Evolutionary conservation across 352 stramenopile genomes (phyloP), one percentile per base, ranked within the genome.

Genomic region (Phytophthora quininea): DNA sequence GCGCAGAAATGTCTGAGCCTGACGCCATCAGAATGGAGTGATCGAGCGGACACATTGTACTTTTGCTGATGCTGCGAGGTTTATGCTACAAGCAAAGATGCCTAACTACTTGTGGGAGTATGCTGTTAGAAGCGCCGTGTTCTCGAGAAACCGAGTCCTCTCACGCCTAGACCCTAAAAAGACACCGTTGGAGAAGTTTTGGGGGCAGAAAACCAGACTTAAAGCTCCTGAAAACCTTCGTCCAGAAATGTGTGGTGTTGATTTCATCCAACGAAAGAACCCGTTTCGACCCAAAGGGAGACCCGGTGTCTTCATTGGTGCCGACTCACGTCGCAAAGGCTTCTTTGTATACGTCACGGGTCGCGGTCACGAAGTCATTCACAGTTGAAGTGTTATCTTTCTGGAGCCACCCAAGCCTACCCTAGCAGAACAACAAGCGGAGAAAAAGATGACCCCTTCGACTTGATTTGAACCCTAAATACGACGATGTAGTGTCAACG

Each of bases 381-480:
- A 58, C 35, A 67, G 60, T 32, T n/a, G 61, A 31, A 62, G 61
- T 33, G 46, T 69, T 11, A 35, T 69, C 3, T 67, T 67, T 24
- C 29, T 67, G 1, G 52, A 67, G 30, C 51, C 54, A 30, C 54
- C 40, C 27, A 8, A 3, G 9, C 5, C 11, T 9, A 38, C 9
- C 3, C 11, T 33, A 35, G 9, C 27, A 19, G 9, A 6, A 24
- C 9, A n/a, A 5, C 4, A 24, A 24, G 8, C 40, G 5, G 8
- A 6, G 5, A 24, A 24, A n/a, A n/a, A n/a, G 40, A 47, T 47
- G 15, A 14, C 15, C 40, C 40, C 10, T 24, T 47, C 9, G 5
- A 15, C 9, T 7, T 24, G 11, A 15, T 47, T 24, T 5, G 35
- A 40, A n/a, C n/a, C n/a, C n/a, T n/a, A n/a, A 43, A 7, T 43